Conservation (phyloP, 192 early-diverging fungal species). For the Podila clonocystis region DNA sequence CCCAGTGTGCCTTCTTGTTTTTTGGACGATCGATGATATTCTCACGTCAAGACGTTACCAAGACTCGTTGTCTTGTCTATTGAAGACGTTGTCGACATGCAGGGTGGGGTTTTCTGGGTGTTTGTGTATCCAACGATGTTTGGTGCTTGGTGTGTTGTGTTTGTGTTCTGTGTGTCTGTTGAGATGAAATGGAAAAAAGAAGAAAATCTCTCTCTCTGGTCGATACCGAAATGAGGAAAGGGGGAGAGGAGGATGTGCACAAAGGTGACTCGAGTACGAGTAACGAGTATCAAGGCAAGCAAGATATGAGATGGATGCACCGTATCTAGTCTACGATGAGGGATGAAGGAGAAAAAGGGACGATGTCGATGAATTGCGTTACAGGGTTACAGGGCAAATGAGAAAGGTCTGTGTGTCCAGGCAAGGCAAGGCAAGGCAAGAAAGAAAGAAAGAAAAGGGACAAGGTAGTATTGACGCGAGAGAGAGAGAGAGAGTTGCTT, state of each 20-base stretch:
- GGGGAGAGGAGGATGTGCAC: neutral
- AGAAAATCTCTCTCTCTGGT: no score
- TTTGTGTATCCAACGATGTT: neutral
- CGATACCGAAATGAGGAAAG: neutral
- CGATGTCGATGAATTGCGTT: neutral
- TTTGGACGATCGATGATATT: neutral
- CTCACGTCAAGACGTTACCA: constrained; percentile 19
- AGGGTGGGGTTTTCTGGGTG: neutral
- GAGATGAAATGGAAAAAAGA: neutral
- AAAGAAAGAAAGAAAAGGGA: neutral
- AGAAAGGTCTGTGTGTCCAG: neutral
- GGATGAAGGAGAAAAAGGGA: no score
- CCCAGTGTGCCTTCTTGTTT: neutral
- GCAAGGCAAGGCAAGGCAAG: neutral
- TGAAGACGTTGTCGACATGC: constrained; percentile 49
- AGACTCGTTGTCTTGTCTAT: constrained; percentile 47
- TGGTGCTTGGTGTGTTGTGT: neutral
- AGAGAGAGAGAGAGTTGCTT: neutral
- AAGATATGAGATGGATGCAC: no score
- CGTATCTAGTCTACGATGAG: no score
- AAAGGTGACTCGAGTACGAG: no score
- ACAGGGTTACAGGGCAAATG: neutral
- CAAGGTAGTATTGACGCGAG: neutral
- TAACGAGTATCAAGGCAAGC: no score
- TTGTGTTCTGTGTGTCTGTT: neutral